Base-by-base conservation (phyloP, 768 basidiomycete genomes). In the Boletus coccyginus region DNA sequence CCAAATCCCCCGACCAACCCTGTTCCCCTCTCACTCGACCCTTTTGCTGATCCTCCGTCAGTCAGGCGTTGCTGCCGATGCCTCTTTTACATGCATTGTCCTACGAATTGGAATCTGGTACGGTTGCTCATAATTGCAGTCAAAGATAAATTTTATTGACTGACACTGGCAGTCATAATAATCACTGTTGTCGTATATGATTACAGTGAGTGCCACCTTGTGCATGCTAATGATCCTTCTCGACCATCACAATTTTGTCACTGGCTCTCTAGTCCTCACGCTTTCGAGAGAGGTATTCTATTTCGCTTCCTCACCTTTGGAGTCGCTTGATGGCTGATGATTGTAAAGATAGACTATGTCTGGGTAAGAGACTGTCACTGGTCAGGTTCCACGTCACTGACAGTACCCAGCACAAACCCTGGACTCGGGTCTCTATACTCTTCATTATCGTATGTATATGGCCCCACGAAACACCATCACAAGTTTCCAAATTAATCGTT, bases 341-440 rank as follows among this genome's bases (percentile, higher is more conserved):
- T 6, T 12, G 5, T 29, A 21, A 35, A 62, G 61, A 27, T 62
- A 32, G 39, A 54, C 3, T 58, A 62, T 16, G 12, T 62, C 31
- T 62, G 60, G 60, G 60, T 62, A 36, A 39, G 5, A 9, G 32
- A 36, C 12, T 4, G 3, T 8, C 16, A 4, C 12, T 7, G 5
- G 7, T 8, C 24, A 17, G 3, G 7, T 39, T 7, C 12, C n/a
- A 3, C 1, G 13, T 33, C 9, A 11, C 56, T 47, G 53, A 57
- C 21, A 11, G 2, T 16, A 16, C 7, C 27, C 14, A 60, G 59
- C 10, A 27, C 8, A 46, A 19, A 33, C 27, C 19, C 8, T 60
- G 59, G 59, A 50, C 47, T 7, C 46, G 47, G 58, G 58, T 64
- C 16, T 64, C 62, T 3, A 46, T 40, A 1, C 3, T 61, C 1